Percentiles rank a stretch among this genome's conserved stretches.
These are phyloP conservation scores for Nothopassalora personata DNA, from an alignment of 2,329 filamentous ascomycete species.

Conservation along the genomic window DNA sequence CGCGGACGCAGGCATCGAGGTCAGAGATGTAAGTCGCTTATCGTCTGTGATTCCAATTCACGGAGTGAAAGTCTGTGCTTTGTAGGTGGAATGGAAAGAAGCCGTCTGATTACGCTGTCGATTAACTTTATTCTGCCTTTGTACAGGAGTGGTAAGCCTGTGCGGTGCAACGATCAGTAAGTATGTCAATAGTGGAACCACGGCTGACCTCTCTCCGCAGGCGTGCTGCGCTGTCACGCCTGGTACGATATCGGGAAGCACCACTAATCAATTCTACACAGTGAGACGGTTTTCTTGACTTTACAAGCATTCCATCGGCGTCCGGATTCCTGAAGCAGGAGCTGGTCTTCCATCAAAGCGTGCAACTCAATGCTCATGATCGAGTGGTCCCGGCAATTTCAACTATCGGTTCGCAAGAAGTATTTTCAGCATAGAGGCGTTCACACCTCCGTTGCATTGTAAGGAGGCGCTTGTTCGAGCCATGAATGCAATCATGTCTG, in stretches of 20 bases:
- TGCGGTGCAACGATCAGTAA: too few relatives aligned
- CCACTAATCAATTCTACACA: slow-evolving; percentile 40
- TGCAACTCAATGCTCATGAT: too few relatives aligned
- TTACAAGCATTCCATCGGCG: not conserved
- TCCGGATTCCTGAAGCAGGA: not conserved
- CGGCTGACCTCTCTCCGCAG: not conserved
- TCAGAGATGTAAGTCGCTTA: slow-evolving; percentile 56
- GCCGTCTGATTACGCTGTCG: slow-evolving; percentile 53
- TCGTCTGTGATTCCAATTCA: too few relatives aligned
- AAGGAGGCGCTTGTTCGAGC: too few relatives aligned
- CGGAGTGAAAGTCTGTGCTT: not conserved
- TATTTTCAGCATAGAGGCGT: too few relatives aligned
- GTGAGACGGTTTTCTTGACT: slow-evolving; percentile 1
- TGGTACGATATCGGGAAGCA: slow-evolving; percentile 64
- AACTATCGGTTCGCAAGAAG: too few relatives aligned
- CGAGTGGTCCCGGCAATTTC: too few relatives aligned
- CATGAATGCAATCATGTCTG: too few relatives aligned
- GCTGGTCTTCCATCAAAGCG: not conserved
- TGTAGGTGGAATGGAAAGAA: slow-evolving; percentile 49
- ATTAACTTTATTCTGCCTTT: slow-evolving; percentile 58
- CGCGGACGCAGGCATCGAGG: slow-evolving; percentile 55
- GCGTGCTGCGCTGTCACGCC: slow-evolving; percentile 57
- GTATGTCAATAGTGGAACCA: not conserved
- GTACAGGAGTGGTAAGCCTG: slow-evolving; percentile 52
- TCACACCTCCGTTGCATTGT: too few relatives aligned